Evolutionary conservation across 2,329 filamentous ascomycete species (phyloP), one percentile per base, ranked within the genome.

Genomic region (Pyricularia sp.): DNA sequence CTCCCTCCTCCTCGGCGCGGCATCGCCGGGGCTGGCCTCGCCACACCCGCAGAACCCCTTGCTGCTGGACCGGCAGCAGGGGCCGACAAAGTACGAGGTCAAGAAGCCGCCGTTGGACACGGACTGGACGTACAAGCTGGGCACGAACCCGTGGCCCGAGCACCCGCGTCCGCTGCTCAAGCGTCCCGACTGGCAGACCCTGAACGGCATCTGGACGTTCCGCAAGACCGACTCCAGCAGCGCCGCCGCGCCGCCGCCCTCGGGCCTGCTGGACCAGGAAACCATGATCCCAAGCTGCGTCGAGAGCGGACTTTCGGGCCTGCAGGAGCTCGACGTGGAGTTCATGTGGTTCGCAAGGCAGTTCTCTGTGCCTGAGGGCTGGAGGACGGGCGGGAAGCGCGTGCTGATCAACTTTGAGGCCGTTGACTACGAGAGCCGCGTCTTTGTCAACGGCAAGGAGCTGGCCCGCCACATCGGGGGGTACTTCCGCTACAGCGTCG

Each of bases 141-240:
- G 85, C 42, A 84, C 79, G 0, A 77, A 83, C 58, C 84, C 85
- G 0, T 87, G 85, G 85, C 83, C 83, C 0, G 84, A 88, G 66
- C 81, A 88, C 71, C 86, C 86, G 11, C 82, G 86, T 0, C 86
- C 86, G 2, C 85, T 84, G 72, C 81, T 88, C 10, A 28, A 30
- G 23, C 80, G 81, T 50, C 83, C 86, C 4, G 78, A 84, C 4
- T 88, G 86, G 86, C 77, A 84, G 74, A 86, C 79, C 64, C 78
- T 88, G 6, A 88, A 88, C 69, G 86, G 86, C 0, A 81, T 88
- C 4, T 88, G 86, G 86, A 83, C 82, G 2, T 88, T 82, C 74
- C 79, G 80, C 59, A 63, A 28, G 59, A 28, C 12, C 9, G 25
- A 63, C 11, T 77, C 77, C 2, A 79, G 78, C 55, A 71, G 68